These are phyloP conservation scores for Glycine latifolia DNA, from an alignment of 306 rosid species.

Conservation along the genomic window DNA sequence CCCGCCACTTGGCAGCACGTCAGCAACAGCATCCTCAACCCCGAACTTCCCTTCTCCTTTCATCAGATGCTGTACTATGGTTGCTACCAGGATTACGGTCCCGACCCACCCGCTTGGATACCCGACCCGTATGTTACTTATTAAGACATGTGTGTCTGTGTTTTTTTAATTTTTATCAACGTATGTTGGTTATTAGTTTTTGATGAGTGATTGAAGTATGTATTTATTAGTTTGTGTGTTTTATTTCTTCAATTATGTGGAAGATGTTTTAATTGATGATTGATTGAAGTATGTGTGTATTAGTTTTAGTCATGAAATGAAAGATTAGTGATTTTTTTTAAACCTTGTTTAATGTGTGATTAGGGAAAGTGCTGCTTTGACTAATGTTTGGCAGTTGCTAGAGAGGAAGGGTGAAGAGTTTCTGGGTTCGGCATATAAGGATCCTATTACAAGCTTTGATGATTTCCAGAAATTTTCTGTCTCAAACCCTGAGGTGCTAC, in stretches of 20 bases:
- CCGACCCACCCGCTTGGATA: conserved; percentile 94
- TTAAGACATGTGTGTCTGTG: neutral
- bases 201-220: no score
- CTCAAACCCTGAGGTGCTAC: conserved; percentile 76
- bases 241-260: neutral
- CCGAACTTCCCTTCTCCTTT: conserved; percentile 80
- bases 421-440: conserved; percentile 77
- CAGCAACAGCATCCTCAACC: conserved; percentile 63
- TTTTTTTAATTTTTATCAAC: no score
- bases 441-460: conserved; percentile 82
- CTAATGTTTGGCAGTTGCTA: conserved; percentile 78
- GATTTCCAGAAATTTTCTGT: conserved; percentile 85
- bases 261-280: conserved; percentile 4
- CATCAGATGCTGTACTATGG: conserved; percentile 86
- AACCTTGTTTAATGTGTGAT: conserved; percentile 41
- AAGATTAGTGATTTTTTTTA: neutral
- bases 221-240: neutral
- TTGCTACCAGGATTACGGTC: conserved; percentile 72
- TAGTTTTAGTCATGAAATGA: neutral
- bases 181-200: no score
- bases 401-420: conserved; percentile 77
- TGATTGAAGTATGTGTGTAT: no score
- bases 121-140: conserved; percentile 66
- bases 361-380: conserved; percentile 66
- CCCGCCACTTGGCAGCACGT: conserved; percentile 80